phyloP scores from a whole-genome alignment of 352 stramenopile species.

The Pythium chondricola region DNA sequence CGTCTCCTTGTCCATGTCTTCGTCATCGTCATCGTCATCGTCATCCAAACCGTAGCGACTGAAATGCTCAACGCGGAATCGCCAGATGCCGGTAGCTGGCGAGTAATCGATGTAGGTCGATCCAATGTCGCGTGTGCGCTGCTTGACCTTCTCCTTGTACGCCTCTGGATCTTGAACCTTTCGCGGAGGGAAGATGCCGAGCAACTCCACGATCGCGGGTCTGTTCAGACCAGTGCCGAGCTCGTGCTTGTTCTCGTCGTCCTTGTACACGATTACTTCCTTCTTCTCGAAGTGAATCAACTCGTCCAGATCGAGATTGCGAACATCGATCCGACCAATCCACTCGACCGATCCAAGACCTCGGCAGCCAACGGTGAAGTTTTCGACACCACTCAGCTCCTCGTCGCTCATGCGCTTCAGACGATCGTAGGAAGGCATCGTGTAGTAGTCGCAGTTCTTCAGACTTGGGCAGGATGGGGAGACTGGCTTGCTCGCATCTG shows the following conservation, averaged over 20 bases:
- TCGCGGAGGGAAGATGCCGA: constrained; percentile 67
- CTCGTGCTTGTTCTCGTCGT: constrained; percentile 75
- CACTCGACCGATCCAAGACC: constrained; percentile 74
- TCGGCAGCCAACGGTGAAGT: constrained; percentile 76
- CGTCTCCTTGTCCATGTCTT: constrained; percentile 26
- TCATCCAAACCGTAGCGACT: constrained; percentile 69
- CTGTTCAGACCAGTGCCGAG: constrained; percentile 70
- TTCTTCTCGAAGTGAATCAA: constrained; percentile 80
- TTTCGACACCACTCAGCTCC: constrained; percentile 62
- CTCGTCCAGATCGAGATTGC: constrained; percentile 71
- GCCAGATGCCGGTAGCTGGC: constrained; percentile 67
- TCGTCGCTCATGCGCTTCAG: constrained; percentile 67
- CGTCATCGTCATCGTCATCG: constrained; percentile 62
- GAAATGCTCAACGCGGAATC: constrained; percentile 83
- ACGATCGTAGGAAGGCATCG: constrained; percentile 55
- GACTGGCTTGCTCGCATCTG: constrained; percentile 24
- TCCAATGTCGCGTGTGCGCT: constrained; percentile 68
- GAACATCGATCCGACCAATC: constrained; percentile 75
- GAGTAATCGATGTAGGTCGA: constrained; percentile 77
- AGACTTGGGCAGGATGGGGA: constrained; percentile 48
- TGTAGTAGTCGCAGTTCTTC: constrained; percentile 80
- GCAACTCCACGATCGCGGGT: constrained; percentile 70
- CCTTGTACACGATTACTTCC: constrained; percentile 82
- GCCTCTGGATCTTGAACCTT: constrained; percentile 47
- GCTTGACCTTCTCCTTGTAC: constrained; percentile 76